A percentile compares a stretch with the other conserved stretches of the same genome.
These are phyloP conservation scores for Tricholoma matsutake DNA, from an alignment of 768 basidiomycete genomes.

Conservation along the genomic window DNA sequence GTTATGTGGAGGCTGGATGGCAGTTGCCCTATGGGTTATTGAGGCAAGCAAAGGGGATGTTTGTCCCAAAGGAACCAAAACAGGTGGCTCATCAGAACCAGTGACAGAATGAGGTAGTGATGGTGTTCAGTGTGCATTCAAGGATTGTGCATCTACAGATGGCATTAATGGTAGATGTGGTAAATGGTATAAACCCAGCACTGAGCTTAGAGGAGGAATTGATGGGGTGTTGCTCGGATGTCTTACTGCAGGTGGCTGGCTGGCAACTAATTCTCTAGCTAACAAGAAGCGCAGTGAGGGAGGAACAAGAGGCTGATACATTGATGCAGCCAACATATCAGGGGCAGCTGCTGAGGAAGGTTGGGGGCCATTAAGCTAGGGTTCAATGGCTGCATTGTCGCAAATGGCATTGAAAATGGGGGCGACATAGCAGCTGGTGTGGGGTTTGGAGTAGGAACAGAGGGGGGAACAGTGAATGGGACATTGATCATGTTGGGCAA, in stretches of 20 bases:
- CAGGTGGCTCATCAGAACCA: neutral
- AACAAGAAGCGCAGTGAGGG: neutral
- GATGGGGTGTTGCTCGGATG: neutral
- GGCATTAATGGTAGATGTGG: neutral
- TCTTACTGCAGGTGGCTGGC: neutral
- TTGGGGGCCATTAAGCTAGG: neutral
- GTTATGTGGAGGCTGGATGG: neutral
- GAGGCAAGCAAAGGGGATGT: neutral
- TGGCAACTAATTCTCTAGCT: neutral
- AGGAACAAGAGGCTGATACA: neutral
- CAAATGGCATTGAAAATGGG: neutral
- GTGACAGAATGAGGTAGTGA: neutral
- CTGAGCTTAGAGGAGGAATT: neutral
- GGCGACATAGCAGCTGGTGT: neutral
- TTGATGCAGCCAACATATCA: neutral
- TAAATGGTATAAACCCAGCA: neutral
- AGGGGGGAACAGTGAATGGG: neutral
- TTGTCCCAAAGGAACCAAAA: neutral
- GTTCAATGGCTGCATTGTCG: neutral
- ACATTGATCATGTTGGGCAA: neutral
- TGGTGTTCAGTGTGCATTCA: neutral
- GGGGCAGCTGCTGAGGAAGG: neutral
- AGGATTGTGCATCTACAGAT: neutral
- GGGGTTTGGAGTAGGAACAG: neutral
- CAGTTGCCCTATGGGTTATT: neutral